Base-by-base conservation (phyloP, 371 early-diverging fungal genomes). In the Funneliformis caledonium region DNA sequence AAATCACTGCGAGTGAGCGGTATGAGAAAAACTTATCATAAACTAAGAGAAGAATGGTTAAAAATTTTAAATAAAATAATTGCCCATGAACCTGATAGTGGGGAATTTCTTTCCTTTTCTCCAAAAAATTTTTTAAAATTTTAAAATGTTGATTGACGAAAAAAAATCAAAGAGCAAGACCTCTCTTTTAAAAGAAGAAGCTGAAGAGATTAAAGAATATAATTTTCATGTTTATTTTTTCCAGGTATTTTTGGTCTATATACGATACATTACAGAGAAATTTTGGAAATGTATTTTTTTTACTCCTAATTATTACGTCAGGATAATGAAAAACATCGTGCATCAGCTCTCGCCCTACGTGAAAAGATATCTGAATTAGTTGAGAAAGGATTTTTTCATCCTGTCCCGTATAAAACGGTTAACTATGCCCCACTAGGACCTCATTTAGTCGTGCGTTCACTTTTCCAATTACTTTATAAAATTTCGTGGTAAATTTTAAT, bases 141-240 rank as follows among this genome's bases (percentile, higher is more conserved):
- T 2, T 56, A 19, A 56, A 50, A 50, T 50, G 4, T 14, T 50
- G 12, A 11, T 50, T 12, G 11, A 3, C 16, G 7, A 5, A 19
- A 56, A 5, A 14, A 19, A 19, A 1, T 5, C 14, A 11, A n/a
- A 7, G 19, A 16, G 0, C 2, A 11, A 6, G 16, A 16, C 16
- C 0, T 16, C 6, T 1, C 56, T 56, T 56, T 61, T 56, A 60
- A 22, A 61, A 48, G 81, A 75, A 61, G 61, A 83, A 76, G 43
- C 48, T 16, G 84, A 88, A 48, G 88, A 89, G 81, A 89, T 89
- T 81, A 87, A 88, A 70, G 89, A 91, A 82, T 91, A 82, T 81
- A 90, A 91, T 70, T 89, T 91, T 78, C 91, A 91, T 84, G 81
- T 89, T 64, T 91, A 91, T 83, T 91, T 87, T 84, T 83, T 88